Base-by-base conservation (phyloP, 1,284 basidiomycete species). In the Heterobasidion annosum region DNA sequence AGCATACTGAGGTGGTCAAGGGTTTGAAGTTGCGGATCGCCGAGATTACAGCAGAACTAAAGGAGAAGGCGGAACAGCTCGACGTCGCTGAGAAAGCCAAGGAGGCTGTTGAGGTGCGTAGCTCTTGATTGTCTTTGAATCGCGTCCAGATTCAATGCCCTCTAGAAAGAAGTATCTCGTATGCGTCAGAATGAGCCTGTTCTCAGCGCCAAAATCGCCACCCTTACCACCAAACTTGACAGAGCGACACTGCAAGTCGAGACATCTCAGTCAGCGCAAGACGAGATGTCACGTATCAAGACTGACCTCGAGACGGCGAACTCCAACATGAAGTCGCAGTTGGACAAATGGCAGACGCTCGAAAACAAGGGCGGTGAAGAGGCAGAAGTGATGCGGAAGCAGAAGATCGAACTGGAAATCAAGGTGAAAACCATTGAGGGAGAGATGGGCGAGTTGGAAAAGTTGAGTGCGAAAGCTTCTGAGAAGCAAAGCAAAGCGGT, bases 291-390 rank as follows among this genome's bases (percentile, higher is more conserved):
- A 58, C 75, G 73, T 44, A 66, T 70, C 43, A 76, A 81, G 52
- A 75, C 76, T 43, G 83, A 85, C 48, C 72, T 81, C 33, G 77
- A 79, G 57, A 76, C 77, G 10, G 74, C 74, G 8, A 76, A 76
- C 54, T 67, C 69, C 2, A 77, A 85, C 43, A 68, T 88, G 44
- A 75, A 77, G 49, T 75, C 76, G 3, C 86, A 89, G 62, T 67
- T 88, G 10, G 76, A 79, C 50, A 80, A 84, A 61, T 88, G 83
- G 84, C 74, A 84, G 61, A 75, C 68, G 32, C 65, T 87, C 12
- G 88, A 88, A 61, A 81, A 70, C 33, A 81, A 79, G 54, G 84
- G 81, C 51, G 81, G 75, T 15, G 75, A 71, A 10, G 81, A 85
- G 49, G 70, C 75, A 8, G 85, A 83, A 54, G 65, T 69, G 2